These are phyloP conservation scores for Alternaria metachromatica DNA, from an alignment of 2,329 filamentous ascomycete genomes.

Conservation along the genomic window DNA sequence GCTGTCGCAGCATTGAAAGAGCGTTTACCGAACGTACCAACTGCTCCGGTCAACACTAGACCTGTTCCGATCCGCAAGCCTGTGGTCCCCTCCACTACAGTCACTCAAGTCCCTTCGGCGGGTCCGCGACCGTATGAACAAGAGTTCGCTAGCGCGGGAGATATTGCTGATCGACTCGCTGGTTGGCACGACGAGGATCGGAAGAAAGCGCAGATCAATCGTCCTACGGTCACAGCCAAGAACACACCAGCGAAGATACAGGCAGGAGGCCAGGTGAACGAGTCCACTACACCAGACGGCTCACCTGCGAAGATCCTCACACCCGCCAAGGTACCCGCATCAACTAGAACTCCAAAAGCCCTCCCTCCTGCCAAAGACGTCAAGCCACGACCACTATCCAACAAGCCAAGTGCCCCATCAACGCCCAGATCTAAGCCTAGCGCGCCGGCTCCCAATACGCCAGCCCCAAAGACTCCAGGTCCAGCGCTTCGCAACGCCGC, in stretches of 20 bases:
- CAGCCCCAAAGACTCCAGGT: not conserved
- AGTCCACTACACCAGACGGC: not conserved
- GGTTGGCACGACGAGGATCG: conserved; percentile 21
- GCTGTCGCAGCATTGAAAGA: not conserved
- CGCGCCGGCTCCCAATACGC: not conserved
- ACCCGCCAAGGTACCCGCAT: not conserved
- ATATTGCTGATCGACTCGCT: conserved; percentile 20
- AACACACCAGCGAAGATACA: not conserved
- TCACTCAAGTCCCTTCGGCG: not conserved
- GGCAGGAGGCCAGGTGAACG: not conserved
- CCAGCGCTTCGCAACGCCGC: not conserved
- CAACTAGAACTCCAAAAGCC: conserved; percentile 14
- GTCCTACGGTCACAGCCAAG: not conserved
- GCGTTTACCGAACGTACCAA: not conserved
- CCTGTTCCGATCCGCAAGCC: conserved; percentile 1
- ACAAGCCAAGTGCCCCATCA: not conserved
- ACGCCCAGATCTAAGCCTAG: not conserved
- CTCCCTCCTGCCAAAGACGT: conserved; percentile 13
- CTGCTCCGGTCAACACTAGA: not conserved
- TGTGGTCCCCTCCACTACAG: not conserved
- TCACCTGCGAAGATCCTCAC: not conserved
- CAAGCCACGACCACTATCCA: not conserved
- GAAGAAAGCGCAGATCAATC: not conserved
- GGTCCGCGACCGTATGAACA: conserved; percentile 8
- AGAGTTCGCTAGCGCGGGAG: conserved; percentile 18